Conservation (phyloP, 148 eudicot genomes). For the Chenopodium berlandieri region DNA sequence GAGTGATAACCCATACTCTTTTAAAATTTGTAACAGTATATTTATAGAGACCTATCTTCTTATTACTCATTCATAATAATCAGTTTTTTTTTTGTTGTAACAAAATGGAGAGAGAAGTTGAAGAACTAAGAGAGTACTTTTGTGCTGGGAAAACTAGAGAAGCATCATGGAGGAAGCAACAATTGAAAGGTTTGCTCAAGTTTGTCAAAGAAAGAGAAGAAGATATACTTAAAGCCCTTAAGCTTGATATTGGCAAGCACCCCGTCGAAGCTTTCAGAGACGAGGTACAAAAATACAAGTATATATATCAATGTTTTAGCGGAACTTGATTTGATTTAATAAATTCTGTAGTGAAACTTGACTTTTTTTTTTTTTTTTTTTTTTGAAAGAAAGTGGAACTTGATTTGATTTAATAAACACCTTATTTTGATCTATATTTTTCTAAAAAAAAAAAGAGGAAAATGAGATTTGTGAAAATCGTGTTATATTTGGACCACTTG, state of each 20-base stretch:
- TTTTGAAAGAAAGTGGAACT: no score
- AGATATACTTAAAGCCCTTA: conserved; percentile 46
- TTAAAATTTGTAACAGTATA: not conserved
- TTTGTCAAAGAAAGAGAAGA: conserved; percentile 48
- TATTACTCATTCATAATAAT: not conserved
- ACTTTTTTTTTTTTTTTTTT: no score
- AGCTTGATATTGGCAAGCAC: conserved; percentile 64
- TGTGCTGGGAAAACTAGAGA: conserved; percentile 57
- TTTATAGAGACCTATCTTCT: not conserved
- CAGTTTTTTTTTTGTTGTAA: not conserved
- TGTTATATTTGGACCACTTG: no score
- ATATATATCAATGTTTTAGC: no score
- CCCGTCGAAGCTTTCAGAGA: conserved; percentile 61
- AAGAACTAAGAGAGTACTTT: conserved; percentile 51
- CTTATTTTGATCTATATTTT: no score
- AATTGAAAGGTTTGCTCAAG: conserved; percentile 41
- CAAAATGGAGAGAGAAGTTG: conserved; percentile 40
- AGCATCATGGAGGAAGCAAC: conserved; percentile 58
- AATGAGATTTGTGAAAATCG: no score
- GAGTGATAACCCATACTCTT: not conserved
- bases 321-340: no score
- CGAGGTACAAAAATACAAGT: conserved; percentile 40
- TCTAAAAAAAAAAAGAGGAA: no score
- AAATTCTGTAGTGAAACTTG: no score
- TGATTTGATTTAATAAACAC: no score